Percentiles rank a stretch among this genome's conserved stretches.
Evolutionary conservation across 2,329 filamentous ascomycete genomes (phyloP).

Genomic region (Davidsoniella eucalypti): DNA sequence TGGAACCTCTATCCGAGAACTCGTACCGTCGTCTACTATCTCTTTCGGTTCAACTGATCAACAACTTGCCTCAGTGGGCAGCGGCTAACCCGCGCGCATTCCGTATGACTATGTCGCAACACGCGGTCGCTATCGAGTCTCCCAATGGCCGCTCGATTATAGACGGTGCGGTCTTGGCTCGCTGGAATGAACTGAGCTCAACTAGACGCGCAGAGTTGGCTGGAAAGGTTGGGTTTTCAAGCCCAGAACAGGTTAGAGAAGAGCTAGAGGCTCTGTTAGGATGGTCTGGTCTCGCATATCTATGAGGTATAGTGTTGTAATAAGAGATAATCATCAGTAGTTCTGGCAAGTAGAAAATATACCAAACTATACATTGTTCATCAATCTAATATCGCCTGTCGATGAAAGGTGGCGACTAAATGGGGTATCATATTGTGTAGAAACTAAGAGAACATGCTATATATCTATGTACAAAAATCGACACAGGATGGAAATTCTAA

Average conservation of each 20-base stretch:
- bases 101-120: slow-evolving; percentile 37
- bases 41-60: slow-evolving; percentile 63
- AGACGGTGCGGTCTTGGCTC: slow-evolving; percentile 57
- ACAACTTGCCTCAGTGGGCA: slow-evolving; percentile 57
- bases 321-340: background rate
- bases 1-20: slow-evolving; percentile 63
- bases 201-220: slow-evolving; percentile 58
- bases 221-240: slow-evolving; percentile 50
- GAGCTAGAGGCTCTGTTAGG: slow-evolving; percentile 50
- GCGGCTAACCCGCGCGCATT: slow-evolving; percentile 75
- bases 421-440: background rate
- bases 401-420: background rate
- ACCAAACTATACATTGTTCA: too few species aligned
- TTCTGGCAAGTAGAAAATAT: too few species aligned
- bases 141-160: slow-evolving; percentile 51
- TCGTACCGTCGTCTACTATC: slow-evolving; percentile 72
- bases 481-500: too few species aligned
- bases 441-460: background rate
- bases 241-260: slow-evolving; percentile 48
- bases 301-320: background rate
- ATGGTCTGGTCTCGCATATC: slow-evolving; percentile 45
- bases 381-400: too few species aligned
- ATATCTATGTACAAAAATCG: background rate
- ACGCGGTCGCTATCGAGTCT: slow-evolving; percentile 37
- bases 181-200: slow-evolving; percentile 62